These are phyloP conservation scores for Penicillium thymicola DNA, from an alignment of 2,329 filamentous ascomycete species.

Conservation along the genomic window DNA sequence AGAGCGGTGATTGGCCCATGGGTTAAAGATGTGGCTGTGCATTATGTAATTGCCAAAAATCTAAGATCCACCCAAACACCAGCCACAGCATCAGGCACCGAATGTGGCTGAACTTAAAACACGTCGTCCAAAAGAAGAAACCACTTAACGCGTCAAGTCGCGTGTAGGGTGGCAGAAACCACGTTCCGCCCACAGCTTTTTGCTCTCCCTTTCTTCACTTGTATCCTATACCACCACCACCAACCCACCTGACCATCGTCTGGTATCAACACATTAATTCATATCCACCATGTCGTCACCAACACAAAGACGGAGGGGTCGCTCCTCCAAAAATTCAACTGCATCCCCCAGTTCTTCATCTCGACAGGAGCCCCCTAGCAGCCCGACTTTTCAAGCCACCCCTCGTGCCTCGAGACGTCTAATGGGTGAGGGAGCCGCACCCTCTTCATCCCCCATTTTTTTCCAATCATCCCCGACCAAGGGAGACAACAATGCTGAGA, in stretches of 20 bases:
- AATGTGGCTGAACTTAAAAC: conserved; percentile 13
- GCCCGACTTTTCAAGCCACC: conserved; percentile 41
- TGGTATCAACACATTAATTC: conserved; percentile 15
- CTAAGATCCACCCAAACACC: not conserved
- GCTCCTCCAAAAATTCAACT: conserved; percentile 40
- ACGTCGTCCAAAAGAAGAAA: conserved; percentile 25
- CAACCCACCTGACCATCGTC: conserved; percentile 16
- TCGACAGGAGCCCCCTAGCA: conserved; percentile 35
- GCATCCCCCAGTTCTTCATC: conserved; percentile 36
- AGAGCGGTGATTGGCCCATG: conserved; percentile 10
- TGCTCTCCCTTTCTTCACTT: conserved; percentile 25
- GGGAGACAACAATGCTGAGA: conserved; percentile 40
- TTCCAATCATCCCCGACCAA: conserved; percentile 62
- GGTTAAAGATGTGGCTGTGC: conserved; percentile 10
- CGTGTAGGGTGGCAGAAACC: conserved; percentile 19
- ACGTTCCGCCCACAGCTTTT: conserved; percentile 25
- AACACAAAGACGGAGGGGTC: conserved; percentile 41
- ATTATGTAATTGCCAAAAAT: not conserved
- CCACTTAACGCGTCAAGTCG: conserved; percentile 34
- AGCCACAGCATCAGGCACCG: not conserved
- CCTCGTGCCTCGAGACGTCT: conserved; percentile 46
- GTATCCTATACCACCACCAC: conserved; percentile 10
- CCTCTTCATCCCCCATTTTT: conserved; percentile 77
- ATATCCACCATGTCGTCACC: conserved; percentile 44
- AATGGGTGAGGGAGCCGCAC: conserved; percentile 39